Evolutionary conservation across 2,329 filamentous ascomycete genomes (phyloP).

Genomic region (Furcasterigmium furcatum): DNA sequence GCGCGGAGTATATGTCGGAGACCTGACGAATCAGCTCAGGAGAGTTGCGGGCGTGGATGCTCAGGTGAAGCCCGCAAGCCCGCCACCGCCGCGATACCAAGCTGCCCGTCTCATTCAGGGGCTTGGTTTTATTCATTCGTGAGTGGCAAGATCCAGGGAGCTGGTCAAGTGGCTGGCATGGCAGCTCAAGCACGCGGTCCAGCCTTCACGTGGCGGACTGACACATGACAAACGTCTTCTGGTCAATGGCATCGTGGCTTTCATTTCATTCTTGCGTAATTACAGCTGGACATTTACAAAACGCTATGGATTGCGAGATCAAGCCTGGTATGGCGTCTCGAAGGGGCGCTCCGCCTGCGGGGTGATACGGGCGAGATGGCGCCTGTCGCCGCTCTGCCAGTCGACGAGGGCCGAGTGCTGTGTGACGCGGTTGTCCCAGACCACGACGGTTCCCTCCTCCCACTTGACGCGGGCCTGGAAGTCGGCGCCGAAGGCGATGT

Average conservation of each 20-base stretch:
- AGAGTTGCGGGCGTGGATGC: too few relatives aligned
- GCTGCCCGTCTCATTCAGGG: too few relatives aligned
- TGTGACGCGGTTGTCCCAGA: constrained; percentile 84
- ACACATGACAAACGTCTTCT: too few relatives aligned
- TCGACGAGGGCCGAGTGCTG: constrained; percentile 77
- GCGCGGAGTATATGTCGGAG: neutral
- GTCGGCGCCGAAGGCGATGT: constrained; percentile 69
- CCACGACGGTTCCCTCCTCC: constrained; percentile 75
- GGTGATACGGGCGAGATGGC: constrained; percentile 79
- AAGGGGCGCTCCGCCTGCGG: constrained; percentile 77
- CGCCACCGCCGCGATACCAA: too few relatives aligned
- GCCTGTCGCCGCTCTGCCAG: constrained; percentile 74
- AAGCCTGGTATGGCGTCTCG: constrained; percentile 57
- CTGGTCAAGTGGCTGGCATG: too few relatives aligned
- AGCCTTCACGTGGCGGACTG: too few relatives aligned
- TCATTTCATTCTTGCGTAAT: neutral
- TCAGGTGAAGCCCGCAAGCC: too few relatives aligned
- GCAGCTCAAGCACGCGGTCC: too few relatives aligned
- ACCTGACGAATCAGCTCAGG: neutral
- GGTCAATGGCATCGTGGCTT: too few relatives aligned
- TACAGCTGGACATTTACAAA: neutral
- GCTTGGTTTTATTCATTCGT: too few relatives aligned
- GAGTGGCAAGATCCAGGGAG: too few relatives aligned
- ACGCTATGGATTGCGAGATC: neutral
- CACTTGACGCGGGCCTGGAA: constrained; percentile 75